phyloP scores from a whole-genome alignment of 768 basidiomycete species.

The Candolleomyces aberdarensis region DNA sequence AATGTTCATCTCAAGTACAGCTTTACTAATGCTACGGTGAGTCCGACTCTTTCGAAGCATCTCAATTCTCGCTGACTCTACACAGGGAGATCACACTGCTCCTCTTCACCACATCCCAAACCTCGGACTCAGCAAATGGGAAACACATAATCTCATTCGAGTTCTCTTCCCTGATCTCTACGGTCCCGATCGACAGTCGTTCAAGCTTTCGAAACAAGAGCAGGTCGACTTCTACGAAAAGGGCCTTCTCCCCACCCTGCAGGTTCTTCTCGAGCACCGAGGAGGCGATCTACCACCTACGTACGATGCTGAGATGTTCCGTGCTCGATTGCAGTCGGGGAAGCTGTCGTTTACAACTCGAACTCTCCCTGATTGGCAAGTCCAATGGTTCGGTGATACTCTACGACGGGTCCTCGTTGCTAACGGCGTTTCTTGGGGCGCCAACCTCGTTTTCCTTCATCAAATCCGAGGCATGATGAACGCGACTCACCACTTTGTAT shows the following conservation, averaged over 20 bases:
- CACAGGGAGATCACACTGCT: no score
- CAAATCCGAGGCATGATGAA: constrained; percentile 11
- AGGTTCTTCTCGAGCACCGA: neutral
- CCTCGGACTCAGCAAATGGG: no score
- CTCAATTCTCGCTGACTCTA: no score
- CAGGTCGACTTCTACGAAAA: neutral
- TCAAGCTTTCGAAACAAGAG: neutral
- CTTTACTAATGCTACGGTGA: no score
- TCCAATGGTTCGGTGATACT: neutral
- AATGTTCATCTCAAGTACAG: no score
- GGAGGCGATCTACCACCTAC: neutral
- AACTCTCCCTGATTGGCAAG: neutral
- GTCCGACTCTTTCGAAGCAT: no score
- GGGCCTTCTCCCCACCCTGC: neutral
- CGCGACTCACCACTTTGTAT: neutral
- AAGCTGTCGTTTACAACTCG: neutral
- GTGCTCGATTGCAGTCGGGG: neutral
- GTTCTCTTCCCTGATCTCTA: no score
- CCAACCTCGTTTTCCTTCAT: constrained; percentile 9
- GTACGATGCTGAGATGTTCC: neutral
- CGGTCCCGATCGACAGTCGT: neutral
- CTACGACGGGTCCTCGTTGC: neutral
- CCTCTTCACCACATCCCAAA: no score
- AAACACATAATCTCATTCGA: no score
- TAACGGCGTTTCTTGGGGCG: neutral